Evolutionary conservation across 202 grass and related monocot genomes (phyloP), one percentile per base, ranked within the genome.

Genomic region (Bolboschoenoplectus hybrid): DNA sequence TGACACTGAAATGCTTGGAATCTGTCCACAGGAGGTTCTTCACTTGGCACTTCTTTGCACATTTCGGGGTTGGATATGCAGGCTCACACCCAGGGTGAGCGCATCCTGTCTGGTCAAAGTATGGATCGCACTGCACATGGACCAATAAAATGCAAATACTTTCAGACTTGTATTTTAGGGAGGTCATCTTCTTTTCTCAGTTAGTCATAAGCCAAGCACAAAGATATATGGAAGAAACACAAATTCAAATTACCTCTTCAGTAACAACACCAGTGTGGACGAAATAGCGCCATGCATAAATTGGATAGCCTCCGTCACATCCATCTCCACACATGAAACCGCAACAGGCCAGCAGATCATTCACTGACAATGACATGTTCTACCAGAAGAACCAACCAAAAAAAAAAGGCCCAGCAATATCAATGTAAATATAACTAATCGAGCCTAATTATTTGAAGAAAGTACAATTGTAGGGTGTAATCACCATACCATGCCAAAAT

Each of bases 251-350:
- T 51, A 97, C 96, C 93, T 95, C 93, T 4, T 98, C 90, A 65
- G 93, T 94, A 88, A 97, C 91, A 87, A 93, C 87, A 85, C 90
- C 93, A 62, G 84, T 92, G 55, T 91, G 82, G 76, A 98, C 86
- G 80, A 98, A 94, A 87, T 98, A 98, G 2, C 41, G 74, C 95
- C 95, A 98, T 53, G 95, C 95, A 46, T 67, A 77, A 62, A 98
- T 89, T 84, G 93, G 91, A 85, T 98, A 98, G 51, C 95, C 95
- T 82, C 95, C 95, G 89, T 98, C 93, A 91, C 95, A 97, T 50
- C 95, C 95, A 65, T 93, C 95, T 19, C 95, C 95, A 17, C 95
- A 97, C 93, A 97, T 89, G 81, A 95, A 97, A 67, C 93, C 93
- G n/a, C 95, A 97, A 87, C 95, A 97, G 45, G 95, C 81, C 55